Evolutionary conservation across 805 yeast genomes (phyloP).

Genomic region (Cephaloascus albidus): DNA sequence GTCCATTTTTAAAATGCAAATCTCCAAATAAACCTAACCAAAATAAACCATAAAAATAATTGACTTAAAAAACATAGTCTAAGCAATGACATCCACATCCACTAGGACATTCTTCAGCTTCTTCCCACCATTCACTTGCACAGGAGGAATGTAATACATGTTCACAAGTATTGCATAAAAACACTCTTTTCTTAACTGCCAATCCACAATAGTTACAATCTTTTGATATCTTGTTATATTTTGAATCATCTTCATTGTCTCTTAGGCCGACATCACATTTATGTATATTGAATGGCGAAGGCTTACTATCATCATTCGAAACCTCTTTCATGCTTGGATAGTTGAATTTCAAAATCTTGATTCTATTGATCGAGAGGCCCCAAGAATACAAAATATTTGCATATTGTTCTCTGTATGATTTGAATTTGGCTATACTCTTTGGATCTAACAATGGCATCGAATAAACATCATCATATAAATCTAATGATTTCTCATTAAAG

Average conservation of each 20-base stretch:
- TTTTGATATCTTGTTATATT: conserved; percentile 10
- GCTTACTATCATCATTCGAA: conserved; percentile 7
- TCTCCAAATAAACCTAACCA: too few relatives aligned
- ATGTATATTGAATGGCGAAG: conserved; percentile 20
- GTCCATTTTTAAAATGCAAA: too few relatives aligned
- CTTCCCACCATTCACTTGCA: conserved; percentile 73
- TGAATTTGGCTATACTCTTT: conserved; percentile 24
- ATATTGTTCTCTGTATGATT: conserved; percentile 52
- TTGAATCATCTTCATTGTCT: conserved; percentile 4
- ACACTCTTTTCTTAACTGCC: conserved; percentile 48
- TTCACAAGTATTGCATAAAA: conserved; percentile 64
- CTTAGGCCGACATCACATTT: conserved; percentile 23
- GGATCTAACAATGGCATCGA: conserved; percentile 29
- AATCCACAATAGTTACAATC: conserved; percentile 63
- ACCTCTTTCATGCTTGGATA: conserved; percentile 19
- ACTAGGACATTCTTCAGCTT: conserved; percentile 55
- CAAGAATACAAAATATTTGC: conserved; percentile 71
- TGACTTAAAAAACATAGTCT: conserved; percentile 12
- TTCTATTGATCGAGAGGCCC: conserved; percentile 76
- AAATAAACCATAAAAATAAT: too few relatives aligned
- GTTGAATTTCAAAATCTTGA: conserved; percentile 70
- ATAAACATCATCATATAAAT: conserved; percentile 32
- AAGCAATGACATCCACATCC: conserved; percentile 82
- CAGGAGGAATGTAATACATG: conserved; percentile 76
- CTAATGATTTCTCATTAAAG: conserved; percentile 32